A percentile compares a stretch with the other conserved stretches of the same genome.
Conservation (phyloP, 139 green algal genomes). For the Eudorina sp. region DNA sequence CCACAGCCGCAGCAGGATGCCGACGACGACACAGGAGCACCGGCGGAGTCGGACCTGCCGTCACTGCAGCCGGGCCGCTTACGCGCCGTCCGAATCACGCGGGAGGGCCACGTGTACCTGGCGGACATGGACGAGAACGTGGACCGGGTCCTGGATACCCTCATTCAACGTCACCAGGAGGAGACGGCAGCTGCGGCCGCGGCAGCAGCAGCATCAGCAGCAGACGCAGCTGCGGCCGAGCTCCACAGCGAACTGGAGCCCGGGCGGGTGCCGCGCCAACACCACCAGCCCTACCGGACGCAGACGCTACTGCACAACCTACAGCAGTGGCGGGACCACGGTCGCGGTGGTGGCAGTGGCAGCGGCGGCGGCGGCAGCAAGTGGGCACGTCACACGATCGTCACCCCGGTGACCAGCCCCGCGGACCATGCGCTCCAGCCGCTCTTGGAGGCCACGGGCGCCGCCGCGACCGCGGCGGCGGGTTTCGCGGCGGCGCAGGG, state of each 20-base stretch:
- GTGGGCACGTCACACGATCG: not conserved
- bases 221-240: not conserved
- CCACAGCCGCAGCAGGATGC: too few species aligned
- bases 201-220: too few species aligned
- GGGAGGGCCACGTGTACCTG: slow-evolving; percentile 35
- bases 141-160: not conserved
- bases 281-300: not conserved
- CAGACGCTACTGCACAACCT: slow-evolving; percentile 18
- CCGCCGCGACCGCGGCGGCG: not conserved
- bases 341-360: not conserved
- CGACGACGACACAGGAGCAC: not conserved
- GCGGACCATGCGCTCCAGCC: slow-evolving; percentile 9
- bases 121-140: slow-evolving; percentile 29
- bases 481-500: not conserved
- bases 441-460: not conserved
- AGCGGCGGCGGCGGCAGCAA: slow-evolving; percentile 11
- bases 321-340: slow-evolving; percentile 7
- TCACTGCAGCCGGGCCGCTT: not conserved
- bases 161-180: not conserved
- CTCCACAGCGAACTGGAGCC: too few species aligned
- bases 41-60: not conserved
- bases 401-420: not conserved
- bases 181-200: not conserved
- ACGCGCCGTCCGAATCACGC: slow-evolving; percentile 27
- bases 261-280: not conserved